Base-by-base conservation (phyloP, 768 basidiomycete species). In the Amanita fuliginea region DNA sequence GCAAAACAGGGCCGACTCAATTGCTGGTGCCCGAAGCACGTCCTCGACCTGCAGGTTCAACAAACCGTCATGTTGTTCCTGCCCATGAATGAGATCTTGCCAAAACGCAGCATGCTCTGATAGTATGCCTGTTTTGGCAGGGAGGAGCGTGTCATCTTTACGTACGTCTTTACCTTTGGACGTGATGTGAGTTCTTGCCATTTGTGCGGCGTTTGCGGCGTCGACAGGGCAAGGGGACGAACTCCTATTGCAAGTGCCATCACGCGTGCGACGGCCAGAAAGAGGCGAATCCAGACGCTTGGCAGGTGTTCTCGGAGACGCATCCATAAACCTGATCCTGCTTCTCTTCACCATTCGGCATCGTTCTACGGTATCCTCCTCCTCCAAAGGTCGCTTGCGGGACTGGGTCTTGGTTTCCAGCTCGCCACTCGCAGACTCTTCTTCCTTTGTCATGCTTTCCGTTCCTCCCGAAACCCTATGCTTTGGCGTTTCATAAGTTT, bases 1-100 rank as follows among this genome's bases (percentile, higher is more conserved):
- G 41, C 55, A 53, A 52, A 64, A 62, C 47, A 62, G 51, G 32
- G 54, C 56, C 33, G 56, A 58, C 34, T 53, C 54, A 9, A 57
- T 52, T 9, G 21, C 22, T 11, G 61, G 62, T 45, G 59, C 57
- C 30, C 49, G 46, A 43, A 57, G 46, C 10, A 62, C 51, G 32
- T 61, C 60, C 4, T 55, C 51, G 16, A 62, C 47, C 9, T 51
- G 57, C 16, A 64, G 49, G 16, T 16, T 55, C 34, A 60, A 37
- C 16, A 44, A 32, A 10, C 45, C 50, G 6, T 34, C 45, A 35
- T 37, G 26, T 6, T 14, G 24, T 14, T 30, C n/a, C n/a, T 11
- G 21, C 22, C 19, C 13, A 11, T 14, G 22, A 21, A 39, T 16
- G 21, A 32, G 13, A 13, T 19, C n/a, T 28, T 26, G 24, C 49